Evolutionary conservation across 495 filamentous ascomycete species (phyloP), one percentile per base, ranked within the genome.

Genomic region (Trichoderma orchidacearum): DNA sequence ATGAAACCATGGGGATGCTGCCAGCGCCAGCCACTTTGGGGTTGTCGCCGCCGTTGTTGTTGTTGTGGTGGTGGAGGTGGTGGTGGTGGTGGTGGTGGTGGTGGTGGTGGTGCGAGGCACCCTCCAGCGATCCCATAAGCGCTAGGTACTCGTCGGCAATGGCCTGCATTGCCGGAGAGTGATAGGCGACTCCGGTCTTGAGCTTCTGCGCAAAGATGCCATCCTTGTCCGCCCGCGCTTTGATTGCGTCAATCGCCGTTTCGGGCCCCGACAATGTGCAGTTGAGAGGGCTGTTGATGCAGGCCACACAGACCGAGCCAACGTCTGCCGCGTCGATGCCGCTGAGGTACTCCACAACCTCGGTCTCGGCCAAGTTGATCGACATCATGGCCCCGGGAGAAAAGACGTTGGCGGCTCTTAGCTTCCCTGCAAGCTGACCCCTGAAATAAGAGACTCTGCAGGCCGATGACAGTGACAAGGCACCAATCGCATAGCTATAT

Each of bases 231-330:
- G 74, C 59, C n/a, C 61, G 53, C 18, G 53, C 30, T 41, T 73
- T 59, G 0, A 70, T 53, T 0, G 32, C 35, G 3, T 73, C 66
- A 11, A 83, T 69, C 2, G 60, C 59, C 0, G 58, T 58, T 1
- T 63, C 64, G 1, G 63, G 54, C 1, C 75, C 76, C 1, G 73
- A 73, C 0, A 80, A 48, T 6, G 77, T 80, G 30, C 64, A 53
- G 54, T 68, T 78, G 1, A 57, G 28, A 5, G 74, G 75, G 52
- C 72, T 76, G 61, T 80, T 80, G 30, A 76, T 52, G 54, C 77
- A 80, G 1, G 74, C 77, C 11, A 78, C 60, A 5, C 56, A 18
- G 12, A 60, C 63, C 50, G 38, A 23, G 38, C 17, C 25, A 25
- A 15, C 38, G 8, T 48, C 38, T 23, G 11, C 23, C 30, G 60